Evolutionary conservation across 2,329 filamentous ascomycete species (phyloP), one percentile per base, ranked within the genome.

Genomic region (Cladobotryum protrusum): DNA sequence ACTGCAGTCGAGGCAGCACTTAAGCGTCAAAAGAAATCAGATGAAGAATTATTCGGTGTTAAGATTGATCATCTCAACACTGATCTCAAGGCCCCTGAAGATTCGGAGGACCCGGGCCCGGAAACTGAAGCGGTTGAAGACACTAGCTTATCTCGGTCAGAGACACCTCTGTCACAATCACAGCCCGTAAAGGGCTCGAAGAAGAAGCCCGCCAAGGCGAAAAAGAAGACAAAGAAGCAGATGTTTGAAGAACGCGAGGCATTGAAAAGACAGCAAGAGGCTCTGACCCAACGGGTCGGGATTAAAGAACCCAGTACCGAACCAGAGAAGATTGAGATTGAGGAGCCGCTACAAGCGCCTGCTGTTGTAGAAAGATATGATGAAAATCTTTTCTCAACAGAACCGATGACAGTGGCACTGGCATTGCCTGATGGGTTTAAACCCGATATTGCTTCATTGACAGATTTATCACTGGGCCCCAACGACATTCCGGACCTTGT

Each of bases 171-270:
- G 0, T 67, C 69, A 18, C 52, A 69, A 0, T 67, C 69, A 20
- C 52, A 61, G 49, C 41, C 52, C 61, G 64, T 70, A 29, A 79
- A 78, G 57, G 61, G 67, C 1, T 79, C 81, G 64, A 81, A 79
- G 66, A 85, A 83, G 66, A 73, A 75, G 36, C 15, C 58, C 0
- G 29, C 70, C 41, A 86, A 85, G 63, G 57, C 77, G 4, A 88
- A 88, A 72, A 89, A 81, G 72, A 89, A 87, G 67, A 80, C 85
- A 0, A 91, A 90, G 74, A 90, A 88, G 65, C 83, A 90, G 61
- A 65, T 87, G 3, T 78, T 86, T 42, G 83, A 87, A 61, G 84
- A 89, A 62, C 75, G 78, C 17, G 79, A 85, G 59, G 78, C 78
- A 11, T 67, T 81, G 48, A 82, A 82, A 56, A 72, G 74, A 52